Evolutionary conservation across 2,329 filamentous ascomycete genomes (phyloP).

Genomic region (Paecilomyces sp.): DNA sequence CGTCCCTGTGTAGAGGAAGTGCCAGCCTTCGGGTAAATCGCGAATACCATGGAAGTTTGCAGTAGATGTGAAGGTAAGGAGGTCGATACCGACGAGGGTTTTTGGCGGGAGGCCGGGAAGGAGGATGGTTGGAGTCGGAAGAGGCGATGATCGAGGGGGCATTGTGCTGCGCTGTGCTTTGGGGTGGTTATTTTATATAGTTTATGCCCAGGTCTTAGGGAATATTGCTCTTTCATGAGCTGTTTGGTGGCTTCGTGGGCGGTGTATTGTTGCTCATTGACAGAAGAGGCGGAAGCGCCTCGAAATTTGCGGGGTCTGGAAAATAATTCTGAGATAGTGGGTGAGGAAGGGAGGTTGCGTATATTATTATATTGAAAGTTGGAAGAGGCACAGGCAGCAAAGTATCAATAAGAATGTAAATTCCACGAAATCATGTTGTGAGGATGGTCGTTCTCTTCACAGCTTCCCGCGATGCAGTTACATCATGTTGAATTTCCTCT

Average conservation of each 20-base stretch:
- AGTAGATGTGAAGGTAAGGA: constrained; percentile 57
- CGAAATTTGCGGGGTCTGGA: neutral
- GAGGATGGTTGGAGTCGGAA: constrained; percentile 35
- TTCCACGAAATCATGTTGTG: neutral
- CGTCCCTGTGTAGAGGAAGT: constrained; percentile 56
- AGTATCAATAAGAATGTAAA: neutral
- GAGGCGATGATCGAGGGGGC: constrained; percentile 14
- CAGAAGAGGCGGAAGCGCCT: neutral
- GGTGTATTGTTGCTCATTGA: neutral
- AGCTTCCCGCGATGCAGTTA: neutral
- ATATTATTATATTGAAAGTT: too few relatives aligned
- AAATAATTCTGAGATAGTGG: neutral
- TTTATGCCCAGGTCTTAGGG: neutral
- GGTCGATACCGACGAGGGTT: constrained; percentile 45
- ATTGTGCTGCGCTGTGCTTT: neutral
- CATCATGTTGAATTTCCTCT: neutral
- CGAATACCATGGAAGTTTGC: constrained; percentile 56
- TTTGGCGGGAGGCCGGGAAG: constrained; percentile 38
- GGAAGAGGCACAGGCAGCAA: too few relatives aligned
- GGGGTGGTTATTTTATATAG: neutral
- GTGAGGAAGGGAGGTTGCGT: too few relatives aligned
- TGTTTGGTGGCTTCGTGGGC: neutral
- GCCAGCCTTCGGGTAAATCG: constrained; percentile 50
- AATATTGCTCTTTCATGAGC: neutral
- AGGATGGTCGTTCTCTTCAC: neutral